These are phyloP conservation scores for Wallacemonas sp. DNA, from an alignment of 208 protist genomes.

Conservation along the genomic window DNA sequence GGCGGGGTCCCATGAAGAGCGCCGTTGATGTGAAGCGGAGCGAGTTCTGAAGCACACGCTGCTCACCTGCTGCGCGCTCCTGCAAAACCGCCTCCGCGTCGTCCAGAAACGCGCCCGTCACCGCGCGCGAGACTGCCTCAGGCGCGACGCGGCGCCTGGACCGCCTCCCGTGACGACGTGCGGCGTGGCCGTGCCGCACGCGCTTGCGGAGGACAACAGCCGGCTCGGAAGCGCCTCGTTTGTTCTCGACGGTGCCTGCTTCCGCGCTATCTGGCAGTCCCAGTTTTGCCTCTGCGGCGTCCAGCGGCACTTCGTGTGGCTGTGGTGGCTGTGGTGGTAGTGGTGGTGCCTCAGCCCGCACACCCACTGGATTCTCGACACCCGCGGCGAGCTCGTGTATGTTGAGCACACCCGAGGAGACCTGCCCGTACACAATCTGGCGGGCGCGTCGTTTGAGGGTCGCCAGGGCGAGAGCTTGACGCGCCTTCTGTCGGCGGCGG, in stretches of 20 bases:
- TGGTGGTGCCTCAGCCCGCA: neutral
- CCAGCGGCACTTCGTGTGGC: neutral
- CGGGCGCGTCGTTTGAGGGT: constrained; percentile 46
- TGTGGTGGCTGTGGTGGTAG: neutral
- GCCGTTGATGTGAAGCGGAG: constrained; percentile 63
- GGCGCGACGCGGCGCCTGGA: constrained; percentile 24
- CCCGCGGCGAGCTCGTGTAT: constrained; percentile 19
- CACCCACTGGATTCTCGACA: neutral
- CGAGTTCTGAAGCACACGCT: constrained; percentile 46
- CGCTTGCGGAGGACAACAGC: too few species aligned
- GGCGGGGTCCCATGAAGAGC: constrained; percentile 79
- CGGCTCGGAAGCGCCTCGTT: too few species aligned
- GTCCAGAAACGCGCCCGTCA: constrained; percentile 51
- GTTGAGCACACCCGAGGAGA: constrained; percentile 47
- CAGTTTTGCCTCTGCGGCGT: neutral
- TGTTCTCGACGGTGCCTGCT: too few species aligned
- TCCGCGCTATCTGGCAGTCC: neutral
- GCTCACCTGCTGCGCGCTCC: constrained; percentile 34
- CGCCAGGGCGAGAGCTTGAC: constrained; percentile 24
- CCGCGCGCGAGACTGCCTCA: constrained; percentile 35
- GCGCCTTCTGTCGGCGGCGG: constrained; percentile 39
- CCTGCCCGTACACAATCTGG: constrained; percentile 74
- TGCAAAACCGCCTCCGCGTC: constrained; percentile 47
- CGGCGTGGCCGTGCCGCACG: neutral
- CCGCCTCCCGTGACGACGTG: neutral